These are phyloP conservation scores for Conringia planisiliqua DNA, from an alignment of 345 rosid species.

Conservation along the genomic window DNA sequence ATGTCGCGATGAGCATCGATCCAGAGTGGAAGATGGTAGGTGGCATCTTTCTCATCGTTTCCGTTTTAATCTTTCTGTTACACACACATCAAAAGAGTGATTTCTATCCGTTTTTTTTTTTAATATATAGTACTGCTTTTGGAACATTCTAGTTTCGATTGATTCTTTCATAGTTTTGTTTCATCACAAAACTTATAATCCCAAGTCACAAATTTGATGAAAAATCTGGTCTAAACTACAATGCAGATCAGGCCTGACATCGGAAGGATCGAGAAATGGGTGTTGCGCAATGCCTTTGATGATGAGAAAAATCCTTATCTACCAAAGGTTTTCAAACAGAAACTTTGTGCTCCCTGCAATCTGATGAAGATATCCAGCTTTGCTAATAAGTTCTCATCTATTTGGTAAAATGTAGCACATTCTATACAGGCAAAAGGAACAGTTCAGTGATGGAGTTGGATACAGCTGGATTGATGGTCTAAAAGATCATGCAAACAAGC, in stretches of 20 bases:
- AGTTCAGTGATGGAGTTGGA: constrained; percentile 90
- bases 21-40: constrained; percentile 89
- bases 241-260: constrained; percentile 65
- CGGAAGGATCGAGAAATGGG: constrained; percentile 85
- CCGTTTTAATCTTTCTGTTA: neutral
- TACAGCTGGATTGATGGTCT: constrained; percentile 88
- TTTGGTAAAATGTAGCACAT: constrained; percentile 50
- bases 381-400: constrained; percentile 15
- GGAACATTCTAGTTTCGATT: neutral
- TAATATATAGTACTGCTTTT: neutral
- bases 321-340: constrained; percentile 52
- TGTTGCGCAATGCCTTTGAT: constrained; percentile 81
- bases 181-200: neutral
- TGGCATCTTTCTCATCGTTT: neutral
- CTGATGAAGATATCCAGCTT: neutral
- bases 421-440: constrained; percentile 81
- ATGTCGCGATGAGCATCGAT: constrained; percentile 69
- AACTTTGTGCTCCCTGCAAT: neutral
- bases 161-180: neutral
- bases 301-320: constrained; percentile 69
- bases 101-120: neutral
- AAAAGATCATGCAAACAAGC: constrained; percentile 69
- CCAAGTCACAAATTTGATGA: neutral
- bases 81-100: neutral
- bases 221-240: neutral